Evolutionary conservation across 75 land plant species (phyloP).

Genomic region (Pinus taeda): DNA sequence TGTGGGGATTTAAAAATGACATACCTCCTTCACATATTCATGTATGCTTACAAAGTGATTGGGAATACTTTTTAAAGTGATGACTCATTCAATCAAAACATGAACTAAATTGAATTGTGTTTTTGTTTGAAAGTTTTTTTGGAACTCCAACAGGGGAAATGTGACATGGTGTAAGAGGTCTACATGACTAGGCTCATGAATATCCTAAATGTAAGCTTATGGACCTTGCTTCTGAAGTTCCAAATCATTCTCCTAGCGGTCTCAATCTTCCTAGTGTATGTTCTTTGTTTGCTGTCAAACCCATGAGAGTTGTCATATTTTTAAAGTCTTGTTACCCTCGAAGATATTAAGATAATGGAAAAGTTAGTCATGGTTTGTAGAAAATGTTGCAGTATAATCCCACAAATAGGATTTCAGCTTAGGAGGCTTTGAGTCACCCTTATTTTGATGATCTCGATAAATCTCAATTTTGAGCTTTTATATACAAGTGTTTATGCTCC

Average conservation of each 20-base stretch:
- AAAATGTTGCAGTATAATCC: slow-evolving; percentile 74
- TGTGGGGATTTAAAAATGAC: slow-evolving; percentile 63
- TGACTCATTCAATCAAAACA: background rate
- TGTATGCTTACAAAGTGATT: slow-evolving; percentile 19
- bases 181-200: slow-evolving; percentile 82
- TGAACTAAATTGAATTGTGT: background rate
- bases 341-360: background rate
- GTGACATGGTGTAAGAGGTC: slow-evolving; percentile 87
- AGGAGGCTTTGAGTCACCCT: slow-evolving; percentile 69
- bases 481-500: background rate
- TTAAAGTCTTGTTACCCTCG: background rate
- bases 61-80: background rate
- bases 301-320: background rate
- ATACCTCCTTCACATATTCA: slow-evolving; percentile 59
- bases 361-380: slow-evolving; percentile 18
- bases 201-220: slow-evolving; percentile 89
- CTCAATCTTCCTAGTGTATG: slow-evolving; percentile 57
- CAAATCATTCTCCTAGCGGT: slow-evolving; percentile 53
- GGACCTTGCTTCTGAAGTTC: slow-evolving; percentile 63
- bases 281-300: background rate
- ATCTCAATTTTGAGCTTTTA: slow-evolving; percentile 44
- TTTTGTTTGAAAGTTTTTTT: slow-evolving; percentile 43
- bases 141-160: slow-evolving; percentile 87
- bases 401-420: slow-evolving; percentile 58
- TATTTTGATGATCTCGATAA: slow-evolving; percentile 73